Evolutionary conservation across 352 stramenopile species (phyloP), one percentile per base, ranked within the genome.

Genomic region (Globisporangium mamillatum): DNA sequence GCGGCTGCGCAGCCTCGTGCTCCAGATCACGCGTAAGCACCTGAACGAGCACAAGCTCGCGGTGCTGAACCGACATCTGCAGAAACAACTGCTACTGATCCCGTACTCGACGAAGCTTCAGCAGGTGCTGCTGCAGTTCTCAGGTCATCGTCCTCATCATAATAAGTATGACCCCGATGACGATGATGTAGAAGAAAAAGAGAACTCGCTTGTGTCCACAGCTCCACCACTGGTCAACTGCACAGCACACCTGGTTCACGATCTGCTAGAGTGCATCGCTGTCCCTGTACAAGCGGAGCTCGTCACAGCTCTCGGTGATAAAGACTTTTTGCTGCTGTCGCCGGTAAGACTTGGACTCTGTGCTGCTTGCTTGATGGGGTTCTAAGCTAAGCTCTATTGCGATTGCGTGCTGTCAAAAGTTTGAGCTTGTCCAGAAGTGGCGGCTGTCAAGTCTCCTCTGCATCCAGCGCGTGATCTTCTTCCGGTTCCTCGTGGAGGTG

Each of bases 401-500:
- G 7, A 6, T 29, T 22, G 20, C 48, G 9, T 27, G 9, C 61
- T 9, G n/a, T 6, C 38, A 44, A 90, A 44, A 89, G 82, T 64
- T 77, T 29, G 75, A 89, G 1, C 59, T 89, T 1, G 52, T 78
- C 27, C 60, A 62, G 6, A 74, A 73, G 41, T 70, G 75, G n/a
- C 36, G 74, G 16, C 32, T 89, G 41, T 75, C 80, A 8, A 89
- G 75, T 69, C 61, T 90, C 20, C 38, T 92, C 34, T 63, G 68
- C 27, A 66, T 86, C 5, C 84, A 90, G 61, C 79, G 84, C 20
- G 62, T 92, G 25, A 68, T 89, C 7, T 89, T 82, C 55, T 88
- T 88, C 41, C 80, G 80, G 4, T 84, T 80, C 44, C 73, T 89
- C 4, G 69, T 88, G 12, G 65, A 84, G 7, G 66, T 76, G 24